Conservation (phyloP, 257 asterid genomes). For the Verbena officinalis region DNA sequence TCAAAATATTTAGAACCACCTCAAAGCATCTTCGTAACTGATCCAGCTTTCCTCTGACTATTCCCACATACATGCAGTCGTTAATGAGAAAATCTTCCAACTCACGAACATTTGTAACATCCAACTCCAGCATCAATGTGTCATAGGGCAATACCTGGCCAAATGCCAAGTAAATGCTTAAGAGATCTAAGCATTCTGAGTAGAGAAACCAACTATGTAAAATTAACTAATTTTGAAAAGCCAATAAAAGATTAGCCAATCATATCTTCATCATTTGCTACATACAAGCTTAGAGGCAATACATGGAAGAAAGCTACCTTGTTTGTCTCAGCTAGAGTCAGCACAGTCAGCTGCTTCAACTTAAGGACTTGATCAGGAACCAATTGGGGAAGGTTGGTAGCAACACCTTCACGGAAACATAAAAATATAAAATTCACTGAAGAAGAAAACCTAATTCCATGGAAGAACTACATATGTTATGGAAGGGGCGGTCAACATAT, state of each 20-base stretch:
- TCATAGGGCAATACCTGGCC: conserved; percentile 86
- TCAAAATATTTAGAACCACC: conserved; percentile 49
- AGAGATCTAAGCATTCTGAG: conserved; percentile 1
- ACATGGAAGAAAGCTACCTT: conserved; percentile 57
- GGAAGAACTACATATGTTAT: conserved; percentile 3
- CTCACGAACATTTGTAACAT: conserved; percentile 88
- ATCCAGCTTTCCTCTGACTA: conserved; percentile 97
- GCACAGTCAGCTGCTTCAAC: conserved; percentile 95
- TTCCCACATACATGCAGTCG: conserved; percentile 99
- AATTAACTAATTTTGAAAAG: not conserved
- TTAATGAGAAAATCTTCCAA: conserved; percentile 98
- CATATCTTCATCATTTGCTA: conserved; percentile 5
- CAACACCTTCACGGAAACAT: conserved; percentile 51
- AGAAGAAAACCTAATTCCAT: conserved; percentile 2
- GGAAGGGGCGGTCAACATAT: conserved; percentile 9
- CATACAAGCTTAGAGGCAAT: not conserved
- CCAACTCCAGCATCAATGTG: conserved; percentile 86
- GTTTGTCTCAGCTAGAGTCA: conserved; percentile 84
- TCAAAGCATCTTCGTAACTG: conserved; percentile 96
- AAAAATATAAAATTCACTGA: conserved; percentile 18
- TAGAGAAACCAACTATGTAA: conserved; percentile 12
- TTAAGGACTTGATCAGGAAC: conserved; percentile 86
- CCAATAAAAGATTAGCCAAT: not conserved
- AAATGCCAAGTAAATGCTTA: conserved; percentile 24
- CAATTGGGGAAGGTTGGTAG: conserved; percentile 68